Conservation (phyloP, 495 filamentous ascomycete species). For the Filosporella fistucella region DNA sequence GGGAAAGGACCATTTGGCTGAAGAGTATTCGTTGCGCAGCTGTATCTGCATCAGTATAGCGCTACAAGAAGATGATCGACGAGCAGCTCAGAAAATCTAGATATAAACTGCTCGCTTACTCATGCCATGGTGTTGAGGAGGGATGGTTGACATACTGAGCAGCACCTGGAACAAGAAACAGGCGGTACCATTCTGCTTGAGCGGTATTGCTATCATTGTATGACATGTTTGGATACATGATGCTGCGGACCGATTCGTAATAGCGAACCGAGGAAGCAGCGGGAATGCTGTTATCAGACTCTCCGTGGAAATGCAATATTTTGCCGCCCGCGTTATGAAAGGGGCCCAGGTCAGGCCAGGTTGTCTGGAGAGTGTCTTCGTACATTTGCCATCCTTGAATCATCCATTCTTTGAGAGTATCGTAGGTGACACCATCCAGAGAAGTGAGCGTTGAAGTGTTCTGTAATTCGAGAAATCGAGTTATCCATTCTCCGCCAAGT, state of each 20-base stretch:
- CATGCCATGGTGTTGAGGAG: too few relatives aligned
- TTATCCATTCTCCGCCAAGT: constrained; percentile 35
- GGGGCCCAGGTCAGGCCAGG: constrained; percentile 38
- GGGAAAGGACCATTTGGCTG: constrained; percentile 39
- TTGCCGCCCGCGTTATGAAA: constrained; percentile 45
- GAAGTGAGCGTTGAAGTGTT: constrained; percentile 25
- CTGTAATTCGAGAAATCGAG: constrained; percentile 33
- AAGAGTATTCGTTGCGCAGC: constrained; percentile 33
- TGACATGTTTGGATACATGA: constrained; percentile 43
- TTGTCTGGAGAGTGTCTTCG: constrained; percentile 41
- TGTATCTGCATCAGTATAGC: too few relatives aligned
- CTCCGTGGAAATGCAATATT: constrained; percentile 47
- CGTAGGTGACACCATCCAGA: constrained; percentile 41
- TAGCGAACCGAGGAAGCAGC: constrained; percentile 42
- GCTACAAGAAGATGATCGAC: too few relatives aligned
- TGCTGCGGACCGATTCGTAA: constrained; percentile 42
- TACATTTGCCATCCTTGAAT: constrained; percentile 29
- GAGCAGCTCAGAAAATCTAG: too few relatives aligned
- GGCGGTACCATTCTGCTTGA: constrained; percentile 40
- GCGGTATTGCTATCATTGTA: constrained; percentile 31
- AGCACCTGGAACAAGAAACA: constrained; percentile 34
- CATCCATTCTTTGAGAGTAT: constrained; percentile 46
- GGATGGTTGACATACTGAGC: too few relatives aligned
- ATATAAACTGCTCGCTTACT: too few relatives aligned
- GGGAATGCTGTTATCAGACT: constrained; percentile 43